A percentile compares a stretch with the other conserved stretches of the same genome.
phyloP scores from a whole-genome alignment of 225 moss, liverwort and hornwort genomes.

The Anthoceros angustus region DNA sequence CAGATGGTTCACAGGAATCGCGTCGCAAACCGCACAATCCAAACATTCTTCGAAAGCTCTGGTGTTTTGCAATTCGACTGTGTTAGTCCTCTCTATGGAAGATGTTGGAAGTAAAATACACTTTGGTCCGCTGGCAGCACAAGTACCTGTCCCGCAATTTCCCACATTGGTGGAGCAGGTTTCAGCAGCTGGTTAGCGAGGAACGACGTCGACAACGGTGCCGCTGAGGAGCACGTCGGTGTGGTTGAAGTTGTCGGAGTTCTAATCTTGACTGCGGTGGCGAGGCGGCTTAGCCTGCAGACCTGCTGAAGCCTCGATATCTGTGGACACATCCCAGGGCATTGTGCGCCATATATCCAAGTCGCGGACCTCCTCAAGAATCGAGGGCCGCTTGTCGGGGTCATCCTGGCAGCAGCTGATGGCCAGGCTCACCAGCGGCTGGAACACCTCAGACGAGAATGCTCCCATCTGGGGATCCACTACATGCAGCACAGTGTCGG shows the following conservation, averaged over 20 bases:
- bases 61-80: too few relatives aligned
- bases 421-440: slow-evolving; percentile 2
- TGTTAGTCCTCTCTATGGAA: too few relatives aligned
- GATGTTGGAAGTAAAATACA: too few relatives aligned
- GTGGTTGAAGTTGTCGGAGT: not conserved
- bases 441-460: not conserved
- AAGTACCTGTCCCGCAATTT: too few relatives aligned
- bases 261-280: too few relatives aligned
- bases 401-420: slow-evolving; percentile 6
- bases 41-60: too few relatives aligned
- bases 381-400: slow-evolving; percentile 6
- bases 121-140: too few relatives aligned
- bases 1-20: too few relatives aligned
- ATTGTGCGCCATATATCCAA: slow-evolving; percentile 9
- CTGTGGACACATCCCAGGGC: not conserved
- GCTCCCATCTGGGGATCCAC: slow-evolving; percentile 9
- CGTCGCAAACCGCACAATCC: too few relatives aligned
- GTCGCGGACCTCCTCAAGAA: slow-evolving; percentile 8
- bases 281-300: too few relatives aligned
- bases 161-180: too few relatives aligned
- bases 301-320: not conserved
- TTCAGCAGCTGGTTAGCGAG: not conserved
- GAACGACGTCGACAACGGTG: not conserved
- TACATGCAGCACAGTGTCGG: not conserved
- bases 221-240: not conserved